Percentiles rank a stretch among this genome's conserved stretches.
Conservation (phyloP, 805 yeast genomes). For the Komagataella ulmi region DNA sequence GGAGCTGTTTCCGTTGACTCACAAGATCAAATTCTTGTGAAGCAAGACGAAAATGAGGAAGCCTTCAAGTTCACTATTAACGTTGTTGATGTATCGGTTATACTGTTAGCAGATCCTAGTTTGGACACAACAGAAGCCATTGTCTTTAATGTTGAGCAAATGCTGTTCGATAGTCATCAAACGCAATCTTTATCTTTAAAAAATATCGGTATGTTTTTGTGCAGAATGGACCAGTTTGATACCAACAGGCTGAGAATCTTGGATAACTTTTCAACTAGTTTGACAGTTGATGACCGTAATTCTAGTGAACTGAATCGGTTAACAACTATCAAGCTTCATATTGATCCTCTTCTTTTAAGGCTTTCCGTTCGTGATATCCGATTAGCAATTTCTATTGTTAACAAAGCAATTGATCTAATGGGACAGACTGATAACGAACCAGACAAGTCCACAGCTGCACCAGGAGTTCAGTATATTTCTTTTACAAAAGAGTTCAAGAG, state of each 20-base stretch:
- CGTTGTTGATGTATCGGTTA: conserved; percentile 63
- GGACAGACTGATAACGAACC: conserved; percentile 2
- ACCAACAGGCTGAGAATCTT: conserved; percentile 55
- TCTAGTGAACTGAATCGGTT: conserved; percentile 44
- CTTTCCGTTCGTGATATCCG: conserved; percentile 79
- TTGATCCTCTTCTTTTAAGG: conserved; percentile 73
- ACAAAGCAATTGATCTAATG: conserved; percentile 52
- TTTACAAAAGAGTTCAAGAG: conserved; percentile 54
- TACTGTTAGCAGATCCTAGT: conserved; percentile 71
- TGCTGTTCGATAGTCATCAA: conserved; percentile 55
- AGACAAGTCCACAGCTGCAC: conserved; percentile 5
- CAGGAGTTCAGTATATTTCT: conserved; percentile 9
- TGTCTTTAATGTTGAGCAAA: conserved; percentile 77
- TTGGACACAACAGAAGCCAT: conserved; percentile 66
- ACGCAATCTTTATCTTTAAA: conserved; percentile 54
- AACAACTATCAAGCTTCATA: conserved; percentile 51
- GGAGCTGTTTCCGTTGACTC: neutral
- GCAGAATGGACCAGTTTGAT: conserved; percentile 59
- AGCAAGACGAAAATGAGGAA: conserved; percentile 4
- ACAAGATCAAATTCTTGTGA: conserved; percentile 1
- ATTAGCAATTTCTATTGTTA: conserved; percentile 61
- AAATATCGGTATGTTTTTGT: conserved; percentile 77
- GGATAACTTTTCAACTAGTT: conserved; percentile 78
- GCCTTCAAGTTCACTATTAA: conserved; percentile 46
- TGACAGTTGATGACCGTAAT: conserved; percentile 59